phyloP scores from a whole-genome alignment of 768 basidiomycete species.

The Collybia nuda region DNA sequence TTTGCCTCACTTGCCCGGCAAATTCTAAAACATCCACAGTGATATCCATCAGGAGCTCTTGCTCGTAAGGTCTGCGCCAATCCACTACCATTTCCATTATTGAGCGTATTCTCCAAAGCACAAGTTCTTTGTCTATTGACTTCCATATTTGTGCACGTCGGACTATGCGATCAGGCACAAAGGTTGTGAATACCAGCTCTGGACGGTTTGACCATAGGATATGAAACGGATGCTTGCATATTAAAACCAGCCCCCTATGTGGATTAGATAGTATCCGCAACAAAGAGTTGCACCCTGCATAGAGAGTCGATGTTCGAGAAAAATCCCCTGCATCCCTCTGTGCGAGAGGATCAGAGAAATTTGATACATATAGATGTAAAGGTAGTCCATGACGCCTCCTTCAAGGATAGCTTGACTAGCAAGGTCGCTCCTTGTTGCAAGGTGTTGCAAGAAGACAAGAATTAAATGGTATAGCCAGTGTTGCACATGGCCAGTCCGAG shows the following conservation, averaged over 20 bases:
- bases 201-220: conserved; percentile 7
- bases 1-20: conserved; percentile 1
- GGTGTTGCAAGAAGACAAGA: conserved; percentile 4
- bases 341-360: conserved; percentile 8
- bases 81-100: conserved; percentile 4
- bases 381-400: conserved; percentile 5
- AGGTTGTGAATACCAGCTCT: background rate
- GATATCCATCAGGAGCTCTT: conserved; percentile 8
- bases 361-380: conserved; percentile 7
- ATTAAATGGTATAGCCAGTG: no score
- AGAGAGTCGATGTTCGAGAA: conserved; percentile 2
- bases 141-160: conserved; percentile 1
- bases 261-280: background rate
- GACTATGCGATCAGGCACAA: background rate
- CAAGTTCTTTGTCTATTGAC: background rate
- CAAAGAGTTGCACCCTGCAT: conserved; percentile 1
- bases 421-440: background rate
- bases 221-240: conserved; percentile 4
- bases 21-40: conserved; percentile 9
- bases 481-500: no score
- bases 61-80: conserved; percentile 1
- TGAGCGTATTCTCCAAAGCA: conserved; percentile 4
- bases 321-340: conserved; percentile 3
- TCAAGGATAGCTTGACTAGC: background rate
- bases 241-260: background rate